Evolutionary conservation across 306 rosid species (phyloP), one percentile per base, ranked within the genome.

Genomic region (Arachis hypogaea): DNA sequence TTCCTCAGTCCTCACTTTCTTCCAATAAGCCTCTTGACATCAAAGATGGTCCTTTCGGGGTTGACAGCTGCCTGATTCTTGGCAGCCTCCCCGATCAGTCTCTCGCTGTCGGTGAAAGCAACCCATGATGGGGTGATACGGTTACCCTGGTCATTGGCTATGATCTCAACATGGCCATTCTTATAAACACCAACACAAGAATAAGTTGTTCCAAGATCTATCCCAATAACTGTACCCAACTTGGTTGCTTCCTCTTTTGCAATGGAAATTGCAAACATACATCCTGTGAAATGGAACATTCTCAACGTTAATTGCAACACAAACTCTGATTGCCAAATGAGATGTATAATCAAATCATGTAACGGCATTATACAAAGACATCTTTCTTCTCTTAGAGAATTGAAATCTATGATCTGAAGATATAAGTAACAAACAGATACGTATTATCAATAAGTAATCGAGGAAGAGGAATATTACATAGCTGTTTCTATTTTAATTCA

Each of bases 61-160:
- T 95, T 95, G 55, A 90, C 98, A 63, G 99, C 98, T 62, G 98
- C 98, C 86, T 82, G 99, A 82, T 95, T 95, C 92, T 95, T 95
- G 3, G 99, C 99, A 78, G 99, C 99, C 93, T 95, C 99, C 56
- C 99, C 99, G 0, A 95, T 95, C 81, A 95, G 74, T 70, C 99
- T 95, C 83, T 95, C 99, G 45, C 80, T 71, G 69, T 95, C 99
- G 0, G 92, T 82, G 85, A 95, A 95, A 49, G 82, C 96, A 40
- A 95, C 99, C 98, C 99, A 95, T 1, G 99, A 95, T 6, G 99
- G 99, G 77, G 99, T 95, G 72, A 95, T 95, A 68, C 99, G 99
- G 80, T 95, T 95, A 69, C 99, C 99, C 73, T 95, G 99, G 77
- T 95, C 99, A 60, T 92, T 95, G 79, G 99, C 99, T 82, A 95